These are phyloP conservation scores for Dicorynia guianensis DNA, from an alignment of 306 rosid species.

Conservation along the genomic window DNA sequence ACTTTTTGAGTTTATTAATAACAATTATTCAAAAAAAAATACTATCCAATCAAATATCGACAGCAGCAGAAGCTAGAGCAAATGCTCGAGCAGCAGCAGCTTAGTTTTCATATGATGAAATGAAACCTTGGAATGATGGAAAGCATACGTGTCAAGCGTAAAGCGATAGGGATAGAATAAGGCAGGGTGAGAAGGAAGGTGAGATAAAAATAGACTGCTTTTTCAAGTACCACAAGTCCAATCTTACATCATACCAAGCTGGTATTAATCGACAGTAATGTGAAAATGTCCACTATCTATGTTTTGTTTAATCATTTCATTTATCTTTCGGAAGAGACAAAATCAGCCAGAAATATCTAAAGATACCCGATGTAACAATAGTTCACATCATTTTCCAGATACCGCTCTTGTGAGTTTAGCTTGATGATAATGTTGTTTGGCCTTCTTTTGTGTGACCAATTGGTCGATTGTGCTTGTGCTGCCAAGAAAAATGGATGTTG, in stretches of 20 bases:
- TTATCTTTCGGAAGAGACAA: slow-evolving; percentile 35
- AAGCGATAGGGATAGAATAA: neutral
- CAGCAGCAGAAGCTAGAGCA: slow-evolving; percentile 34
- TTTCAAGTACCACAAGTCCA: slow-evolving; percentile 12
- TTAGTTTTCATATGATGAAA: slow-evolving; percentile 29
- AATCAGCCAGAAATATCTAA: slow-evolving; percentile 31
- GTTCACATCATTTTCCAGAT: neutral
- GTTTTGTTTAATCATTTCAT: neutral
- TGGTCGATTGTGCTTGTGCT: neutral
- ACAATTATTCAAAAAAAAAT: slow-evolving; percentile 32
- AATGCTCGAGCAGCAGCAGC: slow-evolving; percentile 38
- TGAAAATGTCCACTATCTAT: neutral
- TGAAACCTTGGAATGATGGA: slow-evolving; percentile 44
- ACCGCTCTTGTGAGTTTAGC: neutral
- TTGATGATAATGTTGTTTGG: neutral
- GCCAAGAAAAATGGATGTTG: slow-evolving; percentile 8
- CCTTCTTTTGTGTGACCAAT: neutral
- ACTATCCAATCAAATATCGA: slow-evolving; percentile 45
- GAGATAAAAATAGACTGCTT: neutral
- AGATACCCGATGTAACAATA: slow-evolving; percentile 30
- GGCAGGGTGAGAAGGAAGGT: slow-evolving; percentile 6
- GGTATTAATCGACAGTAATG: neutral
- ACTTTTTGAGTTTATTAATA: slow-evolving; percentile 25
- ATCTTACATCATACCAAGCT: slow-evolving; percentile 4
- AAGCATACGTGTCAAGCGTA: slow-evolving; percentile 28